Evolutionary conservation across 2,329 filamentous ascomycete genomes (phyloP).

Genomic region (Apiospora marii): DNA sequence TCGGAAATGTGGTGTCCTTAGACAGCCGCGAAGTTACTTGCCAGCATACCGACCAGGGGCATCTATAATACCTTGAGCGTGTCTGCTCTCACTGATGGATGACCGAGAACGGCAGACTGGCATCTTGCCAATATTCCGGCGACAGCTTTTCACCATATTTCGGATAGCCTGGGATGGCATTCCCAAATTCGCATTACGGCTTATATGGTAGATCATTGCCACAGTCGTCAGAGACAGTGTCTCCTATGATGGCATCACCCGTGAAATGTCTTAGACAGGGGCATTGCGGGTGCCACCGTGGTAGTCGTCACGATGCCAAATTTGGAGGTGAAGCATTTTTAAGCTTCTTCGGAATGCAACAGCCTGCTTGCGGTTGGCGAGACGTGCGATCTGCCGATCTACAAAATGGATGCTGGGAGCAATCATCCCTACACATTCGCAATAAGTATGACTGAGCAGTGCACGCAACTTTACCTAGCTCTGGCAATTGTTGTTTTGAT

Average conservation of each 20-base stretch:
- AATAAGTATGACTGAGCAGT: not conserved
- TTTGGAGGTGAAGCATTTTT: not conserved
- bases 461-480: not conserved
- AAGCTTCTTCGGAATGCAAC: slow-evolving; percentile 17
- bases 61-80: not conserved
- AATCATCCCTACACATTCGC: not conserved
- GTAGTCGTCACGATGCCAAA: slow-evolving; percentile 15
- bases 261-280: not conserved
- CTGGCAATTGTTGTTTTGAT: not conserved
- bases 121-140: not conserved
- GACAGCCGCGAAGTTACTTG: not conserved
- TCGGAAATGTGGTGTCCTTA: not conserved
- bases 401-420: not conserved
- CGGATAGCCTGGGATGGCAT: not conserved
- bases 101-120: not conserved
- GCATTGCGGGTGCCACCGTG: not conserved
- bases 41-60: not conserved
- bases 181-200: not conserved
- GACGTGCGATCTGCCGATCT: slow-evolving; percentile 8
- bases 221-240: not conserved
- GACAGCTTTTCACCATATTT: not conserved
- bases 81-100: no score
- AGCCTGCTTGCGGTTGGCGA: not conserved
- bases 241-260: not conserved
- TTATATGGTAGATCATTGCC: not conserved